Conservation (phyloP, 768 basidiomycete genomes). For the Boletus fagicola region DNA sequence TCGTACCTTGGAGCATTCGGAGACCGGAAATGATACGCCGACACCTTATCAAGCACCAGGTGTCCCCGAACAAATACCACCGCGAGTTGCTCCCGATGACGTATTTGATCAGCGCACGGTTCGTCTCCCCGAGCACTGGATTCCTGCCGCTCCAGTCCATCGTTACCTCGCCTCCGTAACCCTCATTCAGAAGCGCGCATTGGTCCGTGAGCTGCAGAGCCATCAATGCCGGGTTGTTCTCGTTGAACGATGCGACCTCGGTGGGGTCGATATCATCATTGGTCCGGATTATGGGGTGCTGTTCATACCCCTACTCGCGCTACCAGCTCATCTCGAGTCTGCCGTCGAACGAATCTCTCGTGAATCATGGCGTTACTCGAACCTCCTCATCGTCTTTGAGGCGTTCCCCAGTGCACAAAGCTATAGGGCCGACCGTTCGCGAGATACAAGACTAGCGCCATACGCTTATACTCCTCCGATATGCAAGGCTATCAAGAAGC, state of each 20-base stretch:
- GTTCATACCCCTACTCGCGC: conserved; percentile 42
- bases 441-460: conserved; percentile 9
- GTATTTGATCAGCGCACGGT: conserved; percentile 47
- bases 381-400: conserved; percentile 62
- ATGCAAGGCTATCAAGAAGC: conserved; percentile 65
- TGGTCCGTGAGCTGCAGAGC: conserved; percentile 52
- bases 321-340: conserved; percentile 50
- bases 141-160: conserved; percentile 41
- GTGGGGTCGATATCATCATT: conserved; percentile 63
- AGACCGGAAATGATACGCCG: conserved; percentile 13
- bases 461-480: conserved; percentile 65
- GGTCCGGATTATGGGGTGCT: conserved; percentile 61
- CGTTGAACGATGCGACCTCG: conserved; percentile 61
- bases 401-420: conserved; percentile 53
- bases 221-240: conserved; percentile 49
- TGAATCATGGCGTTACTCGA: conserved; percentile 62
- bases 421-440: conserved; percentile 23
- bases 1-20: conserved; percentile 8
- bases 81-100: conserved; percentile 38
- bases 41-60: conserved; percentile 4
- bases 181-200: conserved; percentile 62
- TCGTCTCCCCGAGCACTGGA: conserved; percentile 35
- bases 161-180: conserved; percentile 69
- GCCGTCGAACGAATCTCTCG: conserved; percentile 44
- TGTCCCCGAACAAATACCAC: conserved; percentile 15